These are phyloP conservation scores for Penicillium sp. DNA, from an alignment of 2,329 filamentous ascomycete species.

Conservation along the genomic window DNA sequence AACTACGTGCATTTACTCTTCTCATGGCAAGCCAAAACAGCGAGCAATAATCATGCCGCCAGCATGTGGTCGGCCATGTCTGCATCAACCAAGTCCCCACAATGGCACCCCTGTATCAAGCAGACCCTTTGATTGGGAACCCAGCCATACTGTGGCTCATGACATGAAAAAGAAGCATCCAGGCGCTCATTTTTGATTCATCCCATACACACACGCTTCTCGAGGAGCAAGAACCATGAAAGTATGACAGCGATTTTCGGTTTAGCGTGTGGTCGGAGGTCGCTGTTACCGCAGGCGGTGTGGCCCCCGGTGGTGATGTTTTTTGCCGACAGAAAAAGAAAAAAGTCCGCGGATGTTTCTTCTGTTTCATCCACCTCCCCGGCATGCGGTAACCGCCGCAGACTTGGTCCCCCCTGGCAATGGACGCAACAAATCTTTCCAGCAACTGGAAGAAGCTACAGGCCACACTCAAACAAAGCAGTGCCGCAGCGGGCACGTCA, in stretches of 20 bases:
- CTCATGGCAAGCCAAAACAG: neutral
- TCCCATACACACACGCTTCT: neutral
- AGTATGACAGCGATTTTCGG: neutral
- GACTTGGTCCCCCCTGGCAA: constrained; percentile 33
- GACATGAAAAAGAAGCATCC: too few species aligned
- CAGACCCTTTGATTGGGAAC: too few species aligned
- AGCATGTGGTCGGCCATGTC: neutral
- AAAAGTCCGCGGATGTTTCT: constrained; percentile 13
- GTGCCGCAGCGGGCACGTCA: constrained; percentile 28
- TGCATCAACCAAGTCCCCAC: too few species aligned
- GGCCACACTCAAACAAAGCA: constrained; percentile 48
- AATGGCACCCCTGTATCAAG: too few species aligned
- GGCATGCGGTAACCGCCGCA: constrained; percentile 31
- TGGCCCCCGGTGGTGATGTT: constrained; percentile 11
- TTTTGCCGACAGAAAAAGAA: constrained; percentile 28
- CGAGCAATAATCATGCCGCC: neutral
- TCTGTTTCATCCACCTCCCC: constrained; percentile 15
- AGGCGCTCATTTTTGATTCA: too few species aligned
- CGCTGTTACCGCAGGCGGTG: neutral
- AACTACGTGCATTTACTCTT: neutral
- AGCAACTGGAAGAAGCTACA: constrained; percentile 60
- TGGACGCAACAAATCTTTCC: constrained; percentile 54
- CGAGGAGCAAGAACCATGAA: neutral
- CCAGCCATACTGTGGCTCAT: neutral
- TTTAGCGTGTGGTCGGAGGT: neutral